A percentile compares a stretch with the other conserved stretches of the same genome.
Conservation (phyloP, 2,329 filamentous ascomycete species). For the Diaporthe aspalathi region DNA sequence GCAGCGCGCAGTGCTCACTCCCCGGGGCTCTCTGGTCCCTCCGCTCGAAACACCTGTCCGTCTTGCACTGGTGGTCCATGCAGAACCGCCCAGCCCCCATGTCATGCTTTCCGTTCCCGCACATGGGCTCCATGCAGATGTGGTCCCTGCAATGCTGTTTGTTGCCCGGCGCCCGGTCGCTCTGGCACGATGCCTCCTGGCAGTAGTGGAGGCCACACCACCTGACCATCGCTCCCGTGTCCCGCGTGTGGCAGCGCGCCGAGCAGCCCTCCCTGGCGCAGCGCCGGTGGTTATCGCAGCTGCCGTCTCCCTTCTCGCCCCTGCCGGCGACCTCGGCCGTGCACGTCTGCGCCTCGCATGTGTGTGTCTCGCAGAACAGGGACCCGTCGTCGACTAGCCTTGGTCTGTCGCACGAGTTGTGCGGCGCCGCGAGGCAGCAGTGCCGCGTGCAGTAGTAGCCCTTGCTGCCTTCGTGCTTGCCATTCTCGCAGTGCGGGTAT, state of each 20-base stretch:
- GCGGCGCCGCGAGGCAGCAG: constrained; percentile 34
- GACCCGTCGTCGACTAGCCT: constrained; percentile 28
- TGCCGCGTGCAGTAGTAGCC: constrained; percentile 38
- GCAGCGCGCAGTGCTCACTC: constrained; percentile 30
- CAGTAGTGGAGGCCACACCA: constrained; percentile 41
- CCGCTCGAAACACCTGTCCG: constrained; percentile 31
- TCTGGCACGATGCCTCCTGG: constrained; percentile 28
- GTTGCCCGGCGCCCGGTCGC: background rate
- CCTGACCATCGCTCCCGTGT: constrained; percentile 26
- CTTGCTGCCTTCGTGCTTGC: constrained; percentile 20
- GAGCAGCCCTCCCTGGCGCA: constrained; percentile 37
- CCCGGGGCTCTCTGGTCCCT: constrained; percentile 24
- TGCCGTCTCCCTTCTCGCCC: constrained; percentile 30
- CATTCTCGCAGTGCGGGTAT: constrained; percentile 38
- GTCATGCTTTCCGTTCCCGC: constrained; percentile 2
- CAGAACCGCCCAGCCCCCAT: constrained; percentile 31
- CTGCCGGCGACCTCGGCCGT: constrained; percentile 32
- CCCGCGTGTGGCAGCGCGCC: constrained; percentile 36
- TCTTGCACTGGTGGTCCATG: constrained; percentile 28
- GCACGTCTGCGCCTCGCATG: constrained; percentile 39
- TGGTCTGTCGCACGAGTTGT: constrained; percentile 32
- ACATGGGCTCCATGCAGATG: constrained; percentile 31
- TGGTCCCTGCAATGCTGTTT: constrained; percentile 29
- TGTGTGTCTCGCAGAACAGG: constrained; percentile 40
- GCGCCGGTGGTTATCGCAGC: constrained; percentile 38